These are phyloP conservation scores for Lophiostoma macrostomum DNA, from an alignment of 495 filamentous ascomycete genomes.

Conservation along the genomic window DNA sequence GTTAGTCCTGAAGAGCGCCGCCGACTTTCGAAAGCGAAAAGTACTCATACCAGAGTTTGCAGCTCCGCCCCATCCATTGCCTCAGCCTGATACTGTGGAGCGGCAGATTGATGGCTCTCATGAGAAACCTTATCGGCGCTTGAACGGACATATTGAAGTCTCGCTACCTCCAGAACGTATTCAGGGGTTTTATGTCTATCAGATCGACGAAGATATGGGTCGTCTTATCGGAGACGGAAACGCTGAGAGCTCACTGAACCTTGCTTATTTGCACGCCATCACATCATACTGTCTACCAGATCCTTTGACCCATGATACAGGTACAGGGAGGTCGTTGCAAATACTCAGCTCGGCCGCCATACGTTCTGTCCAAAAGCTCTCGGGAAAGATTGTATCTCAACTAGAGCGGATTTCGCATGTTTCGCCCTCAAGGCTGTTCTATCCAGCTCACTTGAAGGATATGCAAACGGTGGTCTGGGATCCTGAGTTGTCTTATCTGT, in stretches of 20 bases:
- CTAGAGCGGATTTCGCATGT: conserved; percentile 30
- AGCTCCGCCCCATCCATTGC: no score
- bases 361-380: neutral
- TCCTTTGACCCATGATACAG: conserved; percentile 9
- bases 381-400: neutral
- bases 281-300: conserved; percentile 11
- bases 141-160: conserved; percentile 42
- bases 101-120: no score
- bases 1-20: neutral
- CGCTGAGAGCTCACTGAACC: conserved; percentile 2
- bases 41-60: conserved; percentile 14
- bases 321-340: conserved; percentile 1
- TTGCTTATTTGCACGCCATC: conserved; percentile 8
- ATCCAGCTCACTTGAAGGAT: conserved; percentile 43
- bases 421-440: conserved; percentile 54
- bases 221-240: conserved; percentile 4
- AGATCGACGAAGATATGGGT: conserved; percentile 1
- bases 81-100: no score
- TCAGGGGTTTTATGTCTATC: conserved; percentile 3
- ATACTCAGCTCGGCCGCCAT: conserved; percentile 1
- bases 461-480: conserved; percentile 16
- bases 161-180: conserved; percentile 20
- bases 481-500: neutral
- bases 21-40: neutral
- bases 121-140: conserved; percentile 41